phyloP scores from a whole-genome alignment of 2,329 filamentous ascomycete species.

The Pezicula carpinea region DNA sequence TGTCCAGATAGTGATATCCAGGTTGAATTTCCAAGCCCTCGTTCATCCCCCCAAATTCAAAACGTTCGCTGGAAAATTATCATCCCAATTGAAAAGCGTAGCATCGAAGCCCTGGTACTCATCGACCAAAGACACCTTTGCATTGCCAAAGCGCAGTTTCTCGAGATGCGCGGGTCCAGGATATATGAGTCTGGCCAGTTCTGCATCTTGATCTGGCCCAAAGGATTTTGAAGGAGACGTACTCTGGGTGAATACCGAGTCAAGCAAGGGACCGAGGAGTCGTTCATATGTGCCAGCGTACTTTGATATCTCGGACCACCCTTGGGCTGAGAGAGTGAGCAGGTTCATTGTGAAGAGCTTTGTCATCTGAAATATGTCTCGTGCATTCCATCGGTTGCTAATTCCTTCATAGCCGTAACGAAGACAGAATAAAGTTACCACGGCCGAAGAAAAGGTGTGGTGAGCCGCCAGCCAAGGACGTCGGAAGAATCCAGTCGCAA shows the following conservation, averaged over 20 bases:
- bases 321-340: constrained; percentile 26
- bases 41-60: no score
- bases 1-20: no score
- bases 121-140: not conserved
- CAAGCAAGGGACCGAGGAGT: constrained; percentile 27
- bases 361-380: constrained; percentile 29
- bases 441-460: not conserved
- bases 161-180: constrained; percentile 3
- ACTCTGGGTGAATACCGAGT: constrained; percentile 23
- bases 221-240: constrained; percentile 1
- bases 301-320: constrained; percentile 29
- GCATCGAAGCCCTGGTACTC: not conserved
- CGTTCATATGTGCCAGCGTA: constrained; percentile 15
- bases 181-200: constrained; percentile 7
- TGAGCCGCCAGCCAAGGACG: not conserved
- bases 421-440: constrained; percentile 27
- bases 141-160: not conserved
- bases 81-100: not conserved
- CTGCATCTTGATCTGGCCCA: constrained; percentile 8
- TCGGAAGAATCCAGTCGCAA: not conserved
- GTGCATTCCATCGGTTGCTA: constrained; percentile 20
- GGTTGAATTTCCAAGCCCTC: no score
- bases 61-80: no score
- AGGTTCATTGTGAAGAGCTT: constrained; percentile 30
- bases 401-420: constrained; percentile 28